Base-by-base conservation (phyloP, 192 early-diverging fungal species). In the Coemansia sp. region DNA sequence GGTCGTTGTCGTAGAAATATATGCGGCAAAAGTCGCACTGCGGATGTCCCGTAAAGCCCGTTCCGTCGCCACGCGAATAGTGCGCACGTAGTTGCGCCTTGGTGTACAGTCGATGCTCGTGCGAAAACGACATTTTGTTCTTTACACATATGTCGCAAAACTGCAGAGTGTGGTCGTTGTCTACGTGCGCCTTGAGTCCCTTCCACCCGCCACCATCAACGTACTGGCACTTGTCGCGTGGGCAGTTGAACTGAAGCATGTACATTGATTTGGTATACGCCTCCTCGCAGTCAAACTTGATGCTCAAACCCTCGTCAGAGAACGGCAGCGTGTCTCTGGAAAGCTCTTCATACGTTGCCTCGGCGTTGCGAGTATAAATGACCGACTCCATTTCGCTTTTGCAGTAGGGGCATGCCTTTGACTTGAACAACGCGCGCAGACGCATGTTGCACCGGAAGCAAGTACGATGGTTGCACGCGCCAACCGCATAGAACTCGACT, bases 391-490 rank as follows among this genome's bases (percentile, higher is more conserved):
- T 89, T 31, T 95, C 94, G 8, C 90, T 92, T 87, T 98, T 98
- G 87, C 97, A 98, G 74, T 91, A 90, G 39, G 94, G 90, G 73
- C 97, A 98, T 27, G 89, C 87, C 49, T 89, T 89, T 40, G 87
- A 89, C 78, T 97, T 92, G 78, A 97, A 97, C 16, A 98, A 80
- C 18, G 93, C 92, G 46, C 97, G 87, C 46, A 99, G 82, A 39
- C 97, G 87, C 33, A 99, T 83, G n/a, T 90, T 92, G 76, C 97
- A 99, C 18, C 93, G 77, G 68, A 97, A 95, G 79, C 97, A 99
- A 1, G 93, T 92, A n/a, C 89, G 86, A 77, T 98, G 97, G 70
- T 98, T 93, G 76, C 97, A 98, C 60, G 89, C 87, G 2, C 93
- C 91, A 38, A 98, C 81, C 8, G 95, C 93, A 76, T 91, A 94